Base-by-base conservation (phyloP, 2,329 filamentous ascomycete genomes). In the Alternaria sp. region DNA sequence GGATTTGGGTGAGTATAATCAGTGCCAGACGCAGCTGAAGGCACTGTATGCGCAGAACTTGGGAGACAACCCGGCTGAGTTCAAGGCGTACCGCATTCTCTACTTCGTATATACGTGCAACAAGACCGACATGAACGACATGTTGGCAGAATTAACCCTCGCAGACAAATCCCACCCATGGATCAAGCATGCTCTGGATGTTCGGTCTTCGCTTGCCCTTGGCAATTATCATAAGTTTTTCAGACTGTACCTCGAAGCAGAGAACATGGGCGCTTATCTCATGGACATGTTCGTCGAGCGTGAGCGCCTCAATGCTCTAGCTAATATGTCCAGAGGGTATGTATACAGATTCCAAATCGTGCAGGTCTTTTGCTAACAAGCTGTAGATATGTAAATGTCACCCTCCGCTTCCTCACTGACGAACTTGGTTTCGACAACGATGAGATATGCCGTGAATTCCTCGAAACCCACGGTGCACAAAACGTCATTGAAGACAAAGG, bases 1-100 rank as follows among this genome's bases (percentile, higher is more conserved):
- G 83, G 96, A 99, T 86, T 89, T 98, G 85, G 95, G 96, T 99
- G 96, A 99, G 96, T 99, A 99, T 96, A 99, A 99, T 86, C 96
- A 99, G 87, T 99, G 96, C 83, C 96, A 99, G 86, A 98, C 96
- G 76, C 96, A 99, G 84, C 86, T 99, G 79, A 93, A 93, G 81
- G 93, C 91, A 70, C 85, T 99, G 76, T 98, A 99, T 83, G 88
- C 89, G 80, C 88, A 93, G 83, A 91, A 92, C 71, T 85, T 97
- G 79, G 93, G 93, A 78, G 96, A 95, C 75, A 93, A 94, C 81
- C 89, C 92, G 78, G 90, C 92, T 83, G 96, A 99, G 83, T 99
- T 99, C 84, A 96, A 96, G 88, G 96, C 95, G 69, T 99, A 99
- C 86, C 95, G 96, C 88, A 97, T 99, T 83, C 87, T 99, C 80